Evolutionary conservation across 2,329 filamentous ascomycete genomes (phyloP).

Genomic region (Fusarium sp.): DNA sequence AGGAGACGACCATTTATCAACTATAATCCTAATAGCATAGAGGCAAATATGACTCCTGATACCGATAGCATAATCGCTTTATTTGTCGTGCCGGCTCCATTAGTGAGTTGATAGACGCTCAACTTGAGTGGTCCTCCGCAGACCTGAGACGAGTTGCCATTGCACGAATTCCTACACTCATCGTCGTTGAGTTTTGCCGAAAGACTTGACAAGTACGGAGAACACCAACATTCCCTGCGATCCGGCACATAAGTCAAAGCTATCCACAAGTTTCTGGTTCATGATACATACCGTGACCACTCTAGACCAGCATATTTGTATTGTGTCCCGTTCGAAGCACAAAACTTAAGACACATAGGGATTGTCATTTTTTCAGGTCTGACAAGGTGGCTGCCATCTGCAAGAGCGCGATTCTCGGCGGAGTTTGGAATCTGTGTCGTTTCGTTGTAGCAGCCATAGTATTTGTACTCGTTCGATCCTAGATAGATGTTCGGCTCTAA

Average conservation of each 20-base stretch:
- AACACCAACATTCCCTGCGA: slow-evolving; percentile 71
- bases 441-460: slow-evolving; percentile 71
- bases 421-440: slow-evolving; percentile 60
- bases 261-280: neutral
- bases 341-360: slow-evolving; percentile 63
- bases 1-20: neutral
- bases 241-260: neutral
- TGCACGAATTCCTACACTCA: slow-evolving; percentile 65
- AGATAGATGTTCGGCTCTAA: slow-evolving; percentile 51
- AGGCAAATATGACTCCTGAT: slow-evolving; percentile 10
- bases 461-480: slow-evolving; percentile 57
- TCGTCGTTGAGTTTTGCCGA: slow-evolving; percentile 60
- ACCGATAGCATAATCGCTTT: neutral
- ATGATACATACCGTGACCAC: slow-evolving; percentile 59
- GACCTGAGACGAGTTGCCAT: slow-evolving; percentile 62
- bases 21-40: neutral
- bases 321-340: slow-evolving; percentile 54
- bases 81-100: slow-evolving; percentile 15
- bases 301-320: slow-evolving; percentile 67
- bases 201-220: slow-evolving; percentile 61
- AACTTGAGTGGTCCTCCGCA: slow-evolving; percentile 67
- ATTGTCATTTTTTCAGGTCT: slow-evolving; percentile 63
- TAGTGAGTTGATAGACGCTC: slow-evolving; percentile 56
- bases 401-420: slow-evolving; percentile 60
- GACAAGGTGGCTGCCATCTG: slow-evolving; percentile 57